Conservation (phyloP, 2,329 filamentous ascomycete genomes). For the Fusarium incarnatum region DNA sequence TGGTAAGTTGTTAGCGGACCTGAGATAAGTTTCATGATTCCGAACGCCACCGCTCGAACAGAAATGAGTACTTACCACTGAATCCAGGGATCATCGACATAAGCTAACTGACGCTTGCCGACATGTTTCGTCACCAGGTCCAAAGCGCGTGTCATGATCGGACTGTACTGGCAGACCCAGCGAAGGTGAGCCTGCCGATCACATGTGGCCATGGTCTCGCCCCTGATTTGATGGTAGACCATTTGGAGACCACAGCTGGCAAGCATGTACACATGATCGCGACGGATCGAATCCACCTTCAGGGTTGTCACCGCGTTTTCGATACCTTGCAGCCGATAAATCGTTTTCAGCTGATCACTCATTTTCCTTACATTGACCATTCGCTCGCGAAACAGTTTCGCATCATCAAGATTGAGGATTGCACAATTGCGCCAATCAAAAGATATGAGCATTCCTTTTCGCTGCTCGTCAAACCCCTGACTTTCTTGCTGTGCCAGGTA, state of each 20-base stretch:
- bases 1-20: neutral
- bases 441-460: neutral
- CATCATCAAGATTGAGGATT: neutral
- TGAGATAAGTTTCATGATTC: too few relatives aligned
- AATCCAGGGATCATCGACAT: neutral
- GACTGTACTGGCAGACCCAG: neutral
- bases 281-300: too few relatives aligned
- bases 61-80: neutral
- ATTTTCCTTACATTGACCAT: too few relatives aligned
- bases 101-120: neutral
- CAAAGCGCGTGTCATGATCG: neutral
- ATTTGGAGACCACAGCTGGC: neutral
- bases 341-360: too few relatives aligned
- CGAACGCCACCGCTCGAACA: too few relatives aligned
- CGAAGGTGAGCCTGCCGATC: too few relatives aligned
- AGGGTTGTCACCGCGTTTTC: too few relatives aligned
- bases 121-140: neutral
- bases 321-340: too few relatives aligned
- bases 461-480: neutral
- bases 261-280: neutral
- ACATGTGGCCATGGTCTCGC: too few relatives aligned
- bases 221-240: neutral
- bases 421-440: neutral
- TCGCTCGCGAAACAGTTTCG: fast-evolving
- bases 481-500: neutral